These are phyloP conservation scores for Verticillium klebahnii DNA, from an alignment of 2,329 filamentous ascomycete species.

Conservation along the genomic window DNA sequence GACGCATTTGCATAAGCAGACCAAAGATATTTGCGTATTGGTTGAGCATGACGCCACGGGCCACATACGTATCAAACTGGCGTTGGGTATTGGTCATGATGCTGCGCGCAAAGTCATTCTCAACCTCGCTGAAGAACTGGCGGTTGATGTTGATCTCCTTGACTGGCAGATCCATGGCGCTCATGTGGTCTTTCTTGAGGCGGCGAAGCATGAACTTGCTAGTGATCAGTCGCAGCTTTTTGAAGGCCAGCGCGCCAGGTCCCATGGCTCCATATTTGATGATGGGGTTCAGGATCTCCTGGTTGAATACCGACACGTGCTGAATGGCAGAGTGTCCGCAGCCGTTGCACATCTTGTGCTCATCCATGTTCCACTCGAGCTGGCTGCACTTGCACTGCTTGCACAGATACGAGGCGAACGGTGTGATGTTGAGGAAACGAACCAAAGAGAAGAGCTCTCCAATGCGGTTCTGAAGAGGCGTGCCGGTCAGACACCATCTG, in stretches of 20 bases:
- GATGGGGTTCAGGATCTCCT: slow-evolving; percentile 86
- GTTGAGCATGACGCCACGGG: slow-evolving; percentile 88
- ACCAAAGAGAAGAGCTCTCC: slow-evolving; percentile 95
- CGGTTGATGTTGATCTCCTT: slow-evolving; percentile 91
- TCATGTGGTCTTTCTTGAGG: slow-evolving; percentile 87
- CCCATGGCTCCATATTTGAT: slow-evolving; percentile 56
- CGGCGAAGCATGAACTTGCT: slow-evolving; percentile 94
- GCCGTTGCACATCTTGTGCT: slow-evolving; percentile 62
- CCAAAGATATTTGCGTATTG: slow-evolving; percentile 99
- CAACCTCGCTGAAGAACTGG: slow-evolving; percentile 94
- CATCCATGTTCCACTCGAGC: slow-evolving; percentile 78
- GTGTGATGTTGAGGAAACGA: slow-evolving; percentile 82
- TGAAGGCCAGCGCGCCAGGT: slow-evolving; percentile 65
- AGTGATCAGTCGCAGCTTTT: slow-evolving; percentile 82
- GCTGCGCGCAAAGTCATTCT: slow-evolving; percentile 90
- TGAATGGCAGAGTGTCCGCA: slow-evolving; percentile 49
- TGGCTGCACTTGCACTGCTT: slow-evolving; percentile 77
- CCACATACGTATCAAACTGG: slow-evolving; percentile 93
- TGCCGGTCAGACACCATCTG: slow-evolving; percentile 95
- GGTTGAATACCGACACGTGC: slow-evolving; percentile 70
- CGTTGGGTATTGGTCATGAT: slow-evolving; percentile 91
- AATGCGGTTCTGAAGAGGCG: slow-evolving; percentile 93
- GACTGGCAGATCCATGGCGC: slow-evolving; percentile 92
- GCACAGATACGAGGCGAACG: slow-evolving; percentile 93
- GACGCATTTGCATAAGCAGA: slow-evolving; percentile 98